Percentiles rank a stretch among this genome's conserved stretches.
These are phyloP conservation scores for Cucumis cinereus DNA, from an alignment of 306 rosid species.

Conservation along the genomic window DNA sequence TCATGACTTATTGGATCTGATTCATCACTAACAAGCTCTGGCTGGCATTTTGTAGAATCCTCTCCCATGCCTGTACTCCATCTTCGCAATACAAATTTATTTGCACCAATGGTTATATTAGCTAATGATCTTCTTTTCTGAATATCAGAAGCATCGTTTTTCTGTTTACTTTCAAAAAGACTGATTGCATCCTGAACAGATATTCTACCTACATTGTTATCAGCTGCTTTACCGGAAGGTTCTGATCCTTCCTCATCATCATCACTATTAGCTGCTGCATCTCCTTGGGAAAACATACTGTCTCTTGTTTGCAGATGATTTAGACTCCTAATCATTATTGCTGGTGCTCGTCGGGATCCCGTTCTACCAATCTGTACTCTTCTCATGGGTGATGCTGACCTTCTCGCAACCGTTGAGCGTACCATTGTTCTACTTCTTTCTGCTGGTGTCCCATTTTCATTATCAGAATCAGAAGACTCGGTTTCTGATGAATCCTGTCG, in stretches of 20 bases:
- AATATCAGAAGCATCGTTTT: constrained; percentile 41
- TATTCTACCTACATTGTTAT: constrained; percentile 64
- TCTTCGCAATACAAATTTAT: constrained; percentile 88
- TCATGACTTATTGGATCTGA: constrained; percentile 24
- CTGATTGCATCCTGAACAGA: constrained; percentile 89
- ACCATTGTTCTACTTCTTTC: constrained; percentile 79
- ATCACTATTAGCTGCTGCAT: constrained; percentile 30
- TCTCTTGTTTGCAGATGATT: constrained; percentile 56
- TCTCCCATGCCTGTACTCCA: constrained; percentile 90
- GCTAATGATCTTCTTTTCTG: constrained; percentile 52
- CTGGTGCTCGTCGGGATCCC: constrained; percentile 82
- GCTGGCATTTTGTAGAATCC: constrained; percentile 35
- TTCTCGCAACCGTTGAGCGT: constrained; percentile 62
- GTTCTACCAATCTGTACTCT: constrained; percentile 81
- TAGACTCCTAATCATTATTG: constrained; percentile 80
- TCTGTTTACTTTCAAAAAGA: constrained; percentile 91
- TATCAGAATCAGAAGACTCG: constrained; percentile 61
- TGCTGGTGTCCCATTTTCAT: constrained; percentile 45
- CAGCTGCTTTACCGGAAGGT: constrained; percentile 40
- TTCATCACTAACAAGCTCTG: constrained; percentile 41
- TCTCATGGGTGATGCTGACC: constrained; percentile 98
- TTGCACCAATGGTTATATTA: constrained; percentile 44
- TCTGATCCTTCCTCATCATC: constrained; percentile 68
- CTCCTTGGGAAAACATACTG: constrained; percentile 33
- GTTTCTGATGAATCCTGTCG: constrained; percentile 60